Evolutionary conservation across 225 moss, liverwort and hornwort genomes (phyloP).

Genomic region (Polytrichum commune): DNA sequence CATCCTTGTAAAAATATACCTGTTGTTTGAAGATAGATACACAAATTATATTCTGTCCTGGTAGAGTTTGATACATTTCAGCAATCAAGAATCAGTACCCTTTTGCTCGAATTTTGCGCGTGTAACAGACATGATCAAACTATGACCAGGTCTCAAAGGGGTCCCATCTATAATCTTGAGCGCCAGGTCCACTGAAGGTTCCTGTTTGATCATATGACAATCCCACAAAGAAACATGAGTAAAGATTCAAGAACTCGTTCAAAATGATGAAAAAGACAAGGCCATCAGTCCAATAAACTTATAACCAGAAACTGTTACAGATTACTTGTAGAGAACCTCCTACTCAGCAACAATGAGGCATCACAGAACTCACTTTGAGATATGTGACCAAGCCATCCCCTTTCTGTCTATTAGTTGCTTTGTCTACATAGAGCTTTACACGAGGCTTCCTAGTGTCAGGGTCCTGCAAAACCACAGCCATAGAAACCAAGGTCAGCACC

Average conservation of each 20-base stretch:
- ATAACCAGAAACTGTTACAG: too few species aligned
- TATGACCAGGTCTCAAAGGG: conserved; percentile 76
- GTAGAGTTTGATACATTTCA: neutral
- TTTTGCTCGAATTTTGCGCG: conserved; percentile 98
- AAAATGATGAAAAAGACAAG: too few species aligned
- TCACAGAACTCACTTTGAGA: conserved; percentile 65
- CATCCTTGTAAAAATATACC: too few species aligned
- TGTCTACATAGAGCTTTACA: conserved; percentile 89
- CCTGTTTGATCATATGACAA: conserved; percentile 31
- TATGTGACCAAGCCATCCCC: conserved; percentile 96
- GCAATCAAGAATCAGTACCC: conserved; percentile 38
- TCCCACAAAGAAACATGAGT: too few species aligned
- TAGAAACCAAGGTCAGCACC: neutral
- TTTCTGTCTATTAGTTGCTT: conserved; percentile 83
- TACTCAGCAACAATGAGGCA: neutral
- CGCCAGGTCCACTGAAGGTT: conserved; percentile 96
- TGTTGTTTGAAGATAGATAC: too few species aligned
- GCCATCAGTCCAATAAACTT: too few species aligned
- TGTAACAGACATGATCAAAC: conserved; percentile 78
- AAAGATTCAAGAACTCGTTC: too few species aligned
- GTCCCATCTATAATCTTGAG: conserved; percentile 96
- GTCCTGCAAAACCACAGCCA: conserved; percentile 51
- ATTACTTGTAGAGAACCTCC: too few species aligned
- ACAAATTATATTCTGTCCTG: neutral
- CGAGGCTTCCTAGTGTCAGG: conserved; percentile 91